Evolutionary conservation across 1,139 yeast species (phyloP), one percentile per base, ranked within the genome.

Genomic region (Kodamaea suecica): DNA sequence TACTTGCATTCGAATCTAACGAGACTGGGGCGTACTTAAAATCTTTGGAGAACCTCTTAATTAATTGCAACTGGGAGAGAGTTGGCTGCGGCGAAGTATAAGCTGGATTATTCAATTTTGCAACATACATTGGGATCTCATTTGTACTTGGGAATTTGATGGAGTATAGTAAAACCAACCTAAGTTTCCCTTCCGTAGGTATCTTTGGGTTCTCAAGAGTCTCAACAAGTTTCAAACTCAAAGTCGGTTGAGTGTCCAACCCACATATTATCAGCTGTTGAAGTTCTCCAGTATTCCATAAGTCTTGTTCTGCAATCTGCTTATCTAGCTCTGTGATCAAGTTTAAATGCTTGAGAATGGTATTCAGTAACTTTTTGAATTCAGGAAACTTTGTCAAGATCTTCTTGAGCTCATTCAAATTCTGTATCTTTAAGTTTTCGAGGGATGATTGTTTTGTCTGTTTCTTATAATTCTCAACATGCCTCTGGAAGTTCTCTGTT

Each of bases 311-410:
- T 15, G 75, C 73, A 30, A 86, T 75, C 38, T 80, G 82, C 37
- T 76, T 73, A 48, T 90, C 95, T 32, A 92, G 71, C 51, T 90
- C 97, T 25, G 92, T 77, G 5, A 92, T 88, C 23, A 92, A 70
- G 14, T 95, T 79, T 70, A 94, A 87, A 59, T 94, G 98, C 52
- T 92, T 92, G 29, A 95, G 76, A n/a, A 94, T 88, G 53, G 88
- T 92, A 27, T 88, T 80, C 9, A 95, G 84, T 31, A 90, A 69
- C 53, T 85, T 85, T 44, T 88, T 81, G 55, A 84, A 90, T 55
- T 92, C 97, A 1, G 98, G 99, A 50, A 84, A 88, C 47, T 86
- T 87, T 42, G 92, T 95, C 39, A 92, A 80, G 51, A 90, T 85
- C 47, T 80, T 78, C 57, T 90, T 94, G 76, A 92, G 83, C 50